phyloP scores from a whole-genome alignment of 164 flowering plant genomes.

The Stephania yunnanensis region DNA sequence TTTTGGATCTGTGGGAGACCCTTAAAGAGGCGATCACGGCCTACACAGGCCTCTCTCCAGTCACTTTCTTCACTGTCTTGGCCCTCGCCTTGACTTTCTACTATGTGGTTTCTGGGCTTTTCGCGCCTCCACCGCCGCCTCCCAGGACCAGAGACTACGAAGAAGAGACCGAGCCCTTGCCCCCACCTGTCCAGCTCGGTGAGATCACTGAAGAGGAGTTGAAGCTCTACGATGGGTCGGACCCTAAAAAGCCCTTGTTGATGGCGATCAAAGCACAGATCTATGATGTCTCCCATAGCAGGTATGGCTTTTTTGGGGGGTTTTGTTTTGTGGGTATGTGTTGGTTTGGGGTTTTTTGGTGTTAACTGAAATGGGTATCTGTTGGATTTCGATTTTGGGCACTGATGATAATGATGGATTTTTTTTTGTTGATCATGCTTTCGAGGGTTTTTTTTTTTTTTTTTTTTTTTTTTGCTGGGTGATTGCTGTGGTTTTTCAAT shows the following conservation, averaged over 20 bases:
- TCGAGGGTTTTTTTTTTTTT: neutral
- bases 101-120: conserved; percentile 36
- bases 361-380: neutral
- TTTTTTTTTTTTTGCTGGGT: no score
- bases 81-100: conserved; percentile 43
- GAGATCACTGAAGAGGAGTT: conserved; percentile 81
- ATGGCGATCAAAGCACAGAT: conserved; percentile 99
- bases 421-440: neutral
- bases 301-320: conserved; percentile 25
- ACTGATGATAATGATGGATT: neutral
- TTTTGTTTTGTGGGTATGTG: neutral
- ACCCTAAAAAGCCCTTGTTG: conserved; percentile 73
- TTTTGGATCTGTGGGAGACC: conserved; percentile 71
- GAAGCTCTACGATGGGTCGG: conserved; percentile 76
- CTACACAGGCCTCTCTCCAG: conserved; percentile 86
- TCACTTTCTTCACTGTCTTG: conserved; percentile 74
- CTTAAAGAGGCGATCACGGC: conserved; percentile 66
- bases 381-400: neutral
- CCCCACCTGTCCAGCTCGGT: conserved; percentile 94
- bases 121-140: conserved; percentile 25
- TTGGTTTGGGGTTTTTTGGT: neutral
- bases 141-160: conserved; percentile 28
- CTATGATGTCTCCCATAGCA: conserved; percentile 89
- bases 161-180: conserved; percentile 61
- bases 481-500: no score